Evolutionary conservation across 1,284 basidiomycete species (phyloP).

Genomic region (Trametes pubescens): DNA sequence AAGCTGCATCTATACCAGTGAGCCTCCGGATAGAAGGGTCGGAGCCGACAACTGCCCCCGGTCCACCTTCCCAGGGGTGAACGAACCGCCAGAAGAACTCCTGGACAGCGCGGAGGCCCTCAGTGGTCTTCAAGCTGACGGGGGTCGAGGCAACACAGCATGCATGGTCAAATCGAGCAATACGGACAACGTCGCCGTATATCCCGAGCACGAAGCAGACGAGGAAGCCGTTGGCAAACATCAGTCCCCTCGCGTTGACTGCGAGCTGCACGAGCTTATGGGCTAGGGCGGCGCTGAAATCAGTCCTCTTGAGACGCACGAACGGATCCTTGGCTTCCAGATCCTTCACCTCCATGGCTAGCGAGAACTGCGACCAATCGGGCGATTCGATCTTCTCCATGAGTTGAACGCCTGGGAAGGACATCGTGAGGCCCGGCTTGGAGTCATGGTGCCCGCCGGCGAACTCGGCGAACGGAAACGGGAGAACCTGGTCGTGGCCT

Average conservation of each 20-base stretch:
- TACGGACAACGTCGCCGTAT: conserved; percentile 29
- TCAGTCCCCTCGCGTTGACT: conserved; percentile 24
- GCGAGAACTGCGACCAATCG: conserved; percentile 5
- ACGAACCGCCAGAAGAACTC: conserved; percentile 30
- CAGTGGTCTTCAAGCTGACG: conserved; percentile 8
- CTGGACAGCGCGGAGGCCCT: conserved; percentile 13
- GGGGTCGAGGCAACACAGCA: conserved; percentile 17
- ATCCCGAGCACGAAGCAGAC: conserved; percentile 25
- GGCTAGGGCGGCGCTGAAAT: background rate
- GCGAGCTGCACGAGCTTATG: conserved; percentile 21
- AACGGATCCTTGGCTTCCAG: conserved; percentile 14
- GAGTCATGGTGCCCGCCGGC: conserved; percentile 17
- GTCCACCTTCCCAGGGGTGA: conserved; percentile 19
- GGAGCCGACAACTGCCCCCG: conserved; percentile 17
- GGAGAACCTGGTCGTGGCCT: background rate
- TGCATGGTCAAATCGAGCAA: conserved; percentile 29
- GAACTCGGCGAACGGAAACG: conserved; percentile 15
- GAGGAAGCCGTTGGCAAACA: conserved; percentile 27
- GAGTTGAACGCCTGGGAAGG: conserved; percentile 13
- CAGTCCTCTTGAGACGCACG: background rate
- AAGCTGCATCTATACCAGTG: background rate
- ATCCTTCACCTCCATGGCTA: conserved; percentile 24
- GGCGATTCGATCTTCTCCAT: background rate
- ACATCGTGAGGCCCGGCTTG: conserved; percentile 17
- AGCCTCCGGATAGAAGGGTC: conserved; percentile 22